Percentiles rank a stretch among this genome's conserved stretches.
These are phyloP conservation scores for Hemisphaericaspora xylofermentans DNA, from an alignment of 1,139 yeast species.

Conservation along the genomic window DNA sequence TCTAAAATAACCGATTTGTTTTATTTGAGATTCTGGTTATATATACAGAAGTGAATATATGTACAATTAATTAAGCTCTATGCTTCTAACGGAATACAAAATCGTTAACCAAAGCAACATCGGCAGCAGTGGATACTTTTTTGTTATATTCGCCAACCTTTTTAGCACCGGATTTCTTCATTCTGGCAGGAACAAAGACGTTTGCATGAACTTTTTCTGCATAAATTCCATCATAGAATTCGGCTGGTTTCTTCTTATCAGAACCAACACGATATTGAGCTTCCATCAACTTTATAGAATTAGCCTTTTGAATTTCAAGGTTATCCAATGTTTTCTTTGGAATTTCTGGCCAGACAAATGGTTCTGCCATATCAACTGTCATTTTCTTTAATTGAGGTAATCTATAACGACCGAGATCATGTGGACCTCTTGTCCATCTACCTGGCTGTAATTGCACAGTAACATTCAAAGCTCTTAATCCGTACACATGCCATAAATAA, in stretches of 20 bases:
- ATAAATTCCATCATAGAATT: slow-evolving; percentile 75
- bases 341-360: slow-evolving; percentile 90
- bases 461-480: slow-evolving; percentile 80
- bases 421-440: slow-evolving; percentile 58
- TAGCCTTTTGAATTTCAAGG: slow-evolving; percentile 23
- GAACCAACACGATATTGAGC: slow-evolving; percentile 49
- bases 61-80: background rate
- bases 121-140: slow-evolving; percentile 25
- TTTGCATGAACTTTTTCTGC: slow-evolving; percentile 70
- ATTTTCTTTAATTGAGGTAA: slow-evolving; percentile 83
- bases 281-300: slow-evolving; percentile 22
- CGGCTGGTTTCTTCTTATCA: slow-evolving; percentile 64
- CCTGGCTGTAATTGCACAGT: slow-evolving; percentile 85
- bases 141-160: slow-evolving; percentile 30
- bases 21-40: background rate
- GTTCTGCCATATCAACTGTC: slow-evolving; percentile 93
- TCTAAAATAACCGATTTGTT: background rate
- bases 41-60: slow-evolving; percentile 1
- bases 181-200: slow-evolving; percentile 62
- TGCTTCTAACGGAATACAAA: slow-evolving; percentile 14
- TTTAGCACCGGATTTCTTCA: slow-evolving; percentile 43
- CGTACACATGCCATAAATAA: slow-evolving; percentile 83
- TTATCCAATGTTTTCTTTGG: slow-evolving; percentile 28
- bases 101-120: slow-evolving; percentile 31
- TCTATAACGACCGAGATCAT: slow-evolving; percentile 71